Conservation (phyloP, 1,139 yeast genomes). For the Geotrichum phurueaensis region DNA sequence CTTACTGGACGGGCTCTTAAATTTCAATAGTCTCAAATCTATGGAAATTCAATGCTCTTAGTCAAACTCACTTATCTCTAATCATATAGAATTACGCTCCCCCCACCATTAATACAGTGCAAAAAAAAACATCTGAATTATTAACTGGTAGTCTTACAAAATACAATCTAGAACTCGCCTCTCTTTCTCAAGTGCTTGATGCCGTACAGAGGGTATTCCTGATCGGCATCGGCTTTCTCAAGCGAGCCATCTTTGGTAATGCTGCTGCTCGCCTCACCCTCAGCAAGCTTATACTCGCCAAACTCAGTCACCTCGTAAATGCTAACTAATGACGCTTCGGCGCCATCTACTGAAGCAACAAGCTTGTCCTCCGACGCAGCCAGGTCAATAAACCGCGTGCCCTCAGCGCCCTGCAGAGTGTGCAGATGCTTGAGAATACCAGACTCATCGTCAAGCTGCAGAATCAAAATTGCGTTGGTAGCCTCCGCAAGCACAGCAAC, state of each 20-base stretch:
- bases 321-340: background rate
- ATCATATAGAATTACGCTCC: background rate
- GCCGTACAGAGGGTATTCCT: slow-evolving; percentile 59
- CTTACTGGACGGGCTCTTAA: background rate
- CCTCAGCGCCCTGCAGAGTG: slow-evolving; percentile 33
- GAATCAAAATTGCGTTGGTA: slow-evolving; percentile 9
- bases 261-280: slow-evolving; percentile 14
- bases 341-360: slow-evolving; percentile 45
- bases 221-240: slow-evolving; percentile 30
- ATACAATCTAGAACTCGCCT: slow-evolving; percentile 55
- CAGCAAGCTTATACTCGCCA: slow-evolving; percentile 1
- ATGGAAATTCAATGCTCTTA: background rate
- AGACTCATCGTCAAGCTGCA: slow-evolving; percentile 7
- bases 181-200: slow-evolving; percentile 68
- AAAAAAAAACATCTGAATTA: background rate
- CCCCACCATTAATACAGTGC: background rate
- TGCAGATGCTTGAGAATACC: slow-evolving; percentile 24
- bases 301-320: background rate
- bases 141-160: background rate
- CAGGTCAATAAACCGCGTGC: background rate
- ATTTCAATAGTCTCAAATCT: background rate
- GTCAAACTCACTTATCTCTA: background rate
- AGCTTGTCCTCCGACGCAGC: slow-evolving; percentile 33
- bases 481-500: slow-evolving; percentile 24
- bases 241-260: slow-evolving; percentile 24